phyloP scores from a whole-genome alignment of 352 stramenopile genomes.

The Pythium coloratum region DNA sequence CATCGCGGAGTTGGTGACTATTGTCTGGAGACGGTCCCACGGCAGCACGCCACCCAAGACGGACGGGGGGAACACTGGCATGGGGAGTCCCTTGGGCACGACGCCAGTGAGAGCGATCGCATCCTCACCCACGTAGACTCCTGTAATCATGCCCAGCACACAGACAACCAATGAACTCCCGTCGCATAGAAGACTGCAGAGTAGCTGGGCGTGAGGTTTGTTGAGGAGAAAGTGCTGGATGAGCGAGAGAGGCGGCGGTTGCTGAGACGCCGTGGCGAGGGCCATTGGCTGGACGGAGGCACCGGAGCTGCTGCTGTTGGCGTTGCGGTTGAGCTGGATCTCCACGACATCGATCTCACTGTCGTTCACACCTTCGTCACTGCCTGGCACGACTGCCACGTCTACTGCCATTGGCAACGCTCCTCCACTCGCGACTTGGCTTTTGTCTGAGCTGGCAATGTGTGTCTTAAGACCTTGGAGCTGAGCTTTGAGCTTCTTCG shows the following conservation, averaged over 20 bases:
- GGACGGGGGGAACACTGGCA: slow-evolving; percentile 46
- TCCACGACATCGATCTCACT: slow-evolving; percentile 12
- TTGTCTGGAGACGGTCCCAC: slow-evolving; percentile 46
- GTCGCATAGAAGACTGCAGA: slow-evolving; percentile 52
- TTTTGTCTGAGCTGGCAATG: background rate
- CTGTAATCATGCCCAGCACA: slow-evolving; percentile 63
- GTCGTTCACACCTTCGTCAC: background rate
- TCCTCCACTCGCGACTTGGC: background rate
- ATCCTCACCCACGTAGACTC: slow-evolving; percentile 59
- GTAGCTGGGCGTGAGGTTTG: slow-evolving; percentile 35
- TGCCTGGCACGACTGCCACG: background rate
- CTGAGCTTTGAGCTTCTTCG: slow-evolving; percentile 22
- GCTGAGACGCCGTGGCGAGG: background rate
- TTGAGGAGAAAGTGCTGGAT: slow-evolving; percentile 11
- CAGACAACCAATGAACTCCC: slow-evolving; percentile 80
- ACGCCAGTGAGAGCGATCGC: slow-evolving; percentile 72
- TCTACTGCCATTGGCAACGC: background rate
- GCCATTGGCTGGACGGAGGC: background rate
- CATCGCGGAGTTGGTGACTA: slow-evolving; percentile 73
- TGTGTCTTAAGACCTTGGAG: background rate
- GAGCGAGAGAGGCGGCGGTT: background rate
- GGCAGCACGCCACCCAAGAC: slow-evolving; percentile 46
- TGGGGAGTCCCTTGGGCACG: slow-evolving; percentile 74
- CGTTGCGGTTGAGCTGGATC: slow-evolving; percentile 8
- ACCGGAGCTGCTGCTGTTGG: background rate